phyloP scores from a whole-genome alignment of 805 yeast genomes.

The Saccharomycopsis capsularis region DNA sequence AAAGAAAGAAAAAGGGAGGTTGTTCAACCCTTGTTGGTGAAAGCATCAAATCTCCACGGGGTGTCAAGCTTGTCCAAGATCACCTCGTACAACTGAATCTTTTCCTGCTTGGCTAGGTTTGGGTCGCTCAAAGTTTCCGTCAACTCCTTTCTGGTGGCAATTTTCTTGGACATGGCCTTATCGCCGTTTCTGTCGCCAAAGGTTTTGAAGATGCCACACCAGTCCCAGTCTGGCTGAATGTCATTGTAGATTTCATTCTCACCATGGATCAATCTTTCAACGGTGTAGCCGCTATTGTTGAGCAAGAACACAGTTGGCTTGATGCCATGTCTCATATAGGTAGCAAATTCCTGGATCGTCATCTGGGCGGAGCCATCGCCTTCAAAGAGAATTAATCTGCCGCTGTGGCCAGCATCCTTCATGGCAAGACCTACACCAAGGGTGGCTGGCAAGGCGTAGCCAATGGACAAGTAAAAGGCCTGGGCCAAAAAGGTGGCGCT shows the following conservation, averaged over 20 bases:
- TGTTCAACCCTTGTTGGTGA: no score
- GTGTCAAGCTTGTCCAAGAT: conserved; percentile 52
- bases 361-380: conserved; percentile 96
- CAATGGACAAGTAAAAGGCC: conserved; percentile 77
- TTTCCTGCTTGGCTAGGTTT: conserved; percentile 30
- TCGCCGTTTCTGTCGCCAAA: conserved; percentile 48
- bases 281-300: conserved; percentile 85
- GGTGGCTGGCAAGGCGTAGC: conserved; percentile 81
- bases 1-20: no score
- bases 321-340: conserved; percentile 51
- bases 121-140: conserved; percentile 31
- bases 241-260: conserved; percentile 73
- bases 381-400: conserved; percentile 65
- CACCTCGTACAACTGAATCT: conserved; percentile 52
- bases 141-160: conserved; percentile 36
- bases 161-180: conserved; percentile 29
- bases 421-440: conserved; percentile 75
- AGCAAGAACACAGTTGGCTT: conserved; percentile 66
- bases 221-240: conserved; percentile 73
- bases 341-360: conserved; percentile 80
- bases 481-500: conserved; percentile 52
- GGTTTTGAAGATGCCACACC: conserved; percentile 59
- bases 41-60: conserved; percentile 51
- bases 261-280: conserved; percentile 82
- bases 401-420: conserved; percentile 39